These are phyloP conservation scores for Luvunga scandens DNA, from an alignment of 345 rosid genomes.

Conservation along the genomic window DNA sequence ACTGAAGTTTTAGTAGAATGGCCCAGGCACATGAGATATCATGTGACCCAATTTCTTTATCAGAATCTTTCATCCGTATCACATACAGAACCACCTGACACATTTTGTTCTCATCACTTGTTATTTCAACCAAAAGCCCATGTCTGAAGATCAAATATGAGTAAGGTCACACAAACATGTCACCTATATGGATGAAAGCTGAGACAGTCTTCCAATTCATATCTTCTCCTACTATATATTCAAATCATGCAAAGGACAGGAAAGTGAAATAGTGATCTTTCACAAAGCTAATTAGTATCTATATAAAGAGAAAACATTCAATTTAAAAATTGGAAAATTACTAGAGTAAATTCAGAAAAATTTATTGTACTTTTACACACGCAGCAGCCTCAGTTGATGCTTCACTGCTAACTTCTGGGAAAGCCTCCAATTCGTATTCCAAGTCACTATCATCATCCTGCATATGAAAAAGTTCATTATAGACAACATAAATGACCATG, in stretches of 20 bases:
- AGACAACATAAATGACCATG: not conserved
- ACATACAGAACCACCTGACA: not conserved
- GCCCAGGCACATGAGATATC: not conserved
- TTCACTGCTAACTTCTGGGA: conserved; percentile 60
- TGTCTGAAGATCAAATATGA: not conserved
- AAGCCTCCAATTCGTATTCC: conserved; percentile 85
- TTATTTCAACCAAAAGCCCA: not conserved
- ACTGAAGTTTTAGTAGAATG: not conserved
- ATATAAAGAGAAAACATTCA: not conserved
- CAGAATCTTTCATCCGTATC: not conserved
- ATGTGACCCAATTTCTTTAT: not conserved
- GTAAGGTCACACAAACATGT: not conserved
- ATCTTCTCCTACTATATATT: not conserved
- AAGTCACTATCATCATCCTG: conserved; percentile 95
- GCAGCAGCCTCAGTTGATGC: conserved; percentile 80
- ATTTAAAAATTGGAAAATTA: not conserved
- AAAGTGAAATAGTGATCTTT: not conserved
- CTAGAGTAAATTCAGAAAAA: not conserved
- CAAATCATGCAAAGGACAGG: conserved; percentile 1
- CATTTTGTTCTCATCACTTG: not conserved
- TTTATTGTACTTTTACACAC: conserved; percentile 64
- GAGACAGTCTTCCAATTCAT: not conserved
- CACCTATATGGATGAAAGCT: not conserved
- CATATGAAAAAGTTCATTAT: conserved; percentile 15
- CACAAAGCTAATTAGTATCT: not conserved